Evolutionary conservation across 257 asterid genomes (phyloP), one percentile per base, ranked within the genome.

Genomic region (Primulina tabacum): DNA sequence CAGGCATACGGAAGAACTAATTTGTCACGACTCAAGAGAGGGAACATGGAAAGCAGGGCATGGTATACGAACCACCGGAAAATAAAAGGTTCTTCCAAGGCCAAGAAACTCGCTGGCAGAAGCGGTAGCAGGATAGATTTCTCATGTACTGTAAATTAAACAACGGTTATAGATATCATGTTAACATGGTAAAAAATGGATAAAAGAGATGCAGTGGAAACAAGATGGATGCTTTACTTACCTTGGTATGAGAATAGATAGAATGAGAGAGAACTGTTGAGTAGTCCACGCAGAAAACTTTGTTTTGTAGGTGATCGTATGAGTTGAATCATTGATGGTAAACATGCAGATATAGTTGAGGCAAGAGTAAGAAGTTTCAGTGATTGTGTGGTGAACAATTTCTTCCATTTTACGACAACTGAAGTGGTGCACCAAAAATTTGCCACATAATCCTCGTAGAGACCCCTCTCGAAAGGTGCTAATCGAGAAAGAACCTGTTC

Each of bases 231-330:
- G 69, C 53, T 73, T 65, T 57, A 53, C 67, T 0, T 90, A 91
- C 99, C 99, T 91, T 94, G 99, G 87, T 86, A 94, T 71, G 99
- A 89, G 82, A 94, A 94, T 33, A 94, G 78, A 88, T 91, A 94
- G 80, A 94, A 94, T 52, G 97, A 80, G 61, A 91, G 75, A 77
- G 95, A 75, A 70, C 97, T 80, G 81, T 89, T 94, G 34, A 94
- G 85, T 85, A 94, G 81, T 66, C 97, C 92, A 67, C 82, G 83
- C 16, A 94, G 87, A 81, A 94, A 91, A 76, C 88, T 85, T 18
- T 71, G 80, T 80, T 82, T 87, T 73, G 82, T 85, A 60, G 99
- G 98, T 61, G 79, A 77, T 85, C 83, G 40, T 60, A 87, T 65
- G 72, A 86, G 87, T 82, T 86, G 90, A 80, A 84, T 64, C 95